Conservation (phyloP, 805 yeast genomes). For the Candida insectalens region DNA sequence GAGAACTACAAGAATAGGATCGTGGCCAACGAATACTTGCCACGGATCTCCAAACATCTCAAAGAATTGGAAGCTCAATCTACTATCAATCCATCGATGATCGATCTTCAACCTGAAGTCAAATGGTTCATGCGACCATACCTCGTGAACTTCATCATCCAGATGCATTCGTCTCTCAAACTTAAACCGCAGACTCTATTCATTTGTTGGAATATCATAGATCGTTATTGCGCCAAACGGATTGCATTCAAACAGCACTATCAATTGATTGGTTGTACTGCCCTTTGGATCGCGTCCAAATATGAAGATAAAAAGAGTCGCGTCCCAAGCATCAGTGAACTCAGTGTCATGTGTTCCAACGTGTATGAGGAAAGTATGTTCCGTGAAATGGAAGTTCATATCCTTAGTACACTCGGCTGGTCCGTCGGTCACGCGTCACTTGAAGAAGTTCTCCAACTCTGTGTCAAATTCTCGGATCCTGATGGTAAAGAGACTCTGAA, state of each 20-base stretch:
- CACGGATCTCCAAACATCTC: slow-evolving; percentile 28
- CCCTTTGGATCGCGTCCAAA: slow-evolving; percentile 89
- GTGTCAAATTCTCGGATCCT: slow-evolving; percentile 26
- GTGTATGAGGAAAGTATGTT: slow-evolving; percentile 42
- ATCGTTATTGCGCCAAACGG: slow-evolving; percentile 83
- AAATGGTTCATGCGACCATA: slow-evolving; percentile 63
- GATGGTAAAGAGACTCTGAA: slow-evolving; percentile 21
- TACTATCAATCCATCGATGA: slow-evolving; percentile 39
- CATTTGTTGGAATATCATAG: slow-evolving; percentile 69
- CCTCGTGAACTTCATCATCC: slow-evolving; percentile 72
- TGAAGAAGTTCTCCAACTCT: slow-evolving; percentile 40
- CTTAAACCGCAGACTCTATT: slow-evolving; percentile 59
- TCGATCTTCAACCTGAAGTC: slow-evolving; percentile 83
- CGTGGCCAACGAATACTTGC: slow-evolving; percentile 32
- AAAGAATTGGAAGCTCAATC: slow-evolving; percentile 30
- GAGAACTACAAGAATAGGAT: slow-evolving; percentile 37
- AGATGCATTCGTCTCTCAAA: slow-evolving; percentile 47
- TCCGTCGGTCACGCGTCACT: slow-evolving; percentile 34
- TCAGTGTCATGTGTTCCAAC: slow-evolving; percentile 46
- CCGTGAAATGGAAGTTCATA: slow-evolving; percentile 37
- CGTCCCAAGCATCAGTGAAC: slow-evolving; percentile 46
- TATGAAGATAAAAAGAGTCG: slow-evolving; percentile 52
- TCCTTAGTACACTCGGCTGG: slow-evolving; percentile 31
- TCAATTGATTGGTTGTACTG: slow-evolving; percentile 84
- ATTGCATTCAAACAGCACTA: slow-evolving; percentile 79